Base-by-base conservation (phyloP, 2,329 filamentous ascomycete genomes). In the Fusarium sp. region DNA sequence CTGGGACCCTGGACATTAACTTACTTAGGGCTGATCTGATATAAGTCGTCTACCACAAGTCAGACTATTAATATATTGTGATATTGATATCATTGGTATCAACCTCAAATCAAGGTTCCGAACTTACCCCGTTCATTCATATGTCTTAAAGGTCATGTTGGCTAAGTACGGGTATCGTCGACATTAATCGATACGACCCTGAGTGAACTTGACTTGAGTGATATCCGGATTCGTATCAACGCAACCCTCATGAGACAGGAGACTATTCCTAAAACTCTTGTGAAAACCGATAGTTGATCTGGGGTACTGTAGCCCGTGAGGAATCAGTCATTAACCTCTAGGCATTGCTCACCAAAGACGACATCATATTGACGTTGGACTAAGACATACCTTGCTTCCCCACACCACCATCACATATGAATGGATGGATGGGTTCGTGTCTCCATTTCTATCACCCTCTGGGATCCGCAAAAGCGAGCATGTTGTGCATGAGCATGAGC, bases 391-490 rank as follows among this genome's bases (percentile, higher is more conserved):
- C 32, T 50, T 61, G 32, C 27, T 53, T 71, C 69, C 5, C 69
- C 69, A 71, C 69, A 71, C 69, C 69, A 71, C 69, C 69, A 59
- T 20, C n/a, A 52, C 55, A 57, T 17, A 57, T 38, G 30, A 44
- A 38, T 57, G 27, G 33, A 30, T 27, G 38, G 44, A 58, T 27
- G 41, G 64, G 26, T 38, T 23, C 40, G 56, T 40, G 27, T 69
- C 57, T 26, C 49, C 53, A 60, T 64, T 48, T 49, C 48, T 40
- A 53, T 64, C 69, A 38, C 46, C 37, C 30, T 71, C 30, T 53
- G 33, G 52, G 69, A 53, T 72, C 64, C 69, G 69, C 69, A 72
- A 67, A 67, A 66, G 69, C 69, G 65, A 69, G 57, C 69, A 71
- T 71, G 69, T 67, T 71, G 69, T 71, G 69, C 69, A 71, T 73